Conservation (phyloP, 1,284 basidiomycete species). For the Xerocomus minutiporus region DNA sequence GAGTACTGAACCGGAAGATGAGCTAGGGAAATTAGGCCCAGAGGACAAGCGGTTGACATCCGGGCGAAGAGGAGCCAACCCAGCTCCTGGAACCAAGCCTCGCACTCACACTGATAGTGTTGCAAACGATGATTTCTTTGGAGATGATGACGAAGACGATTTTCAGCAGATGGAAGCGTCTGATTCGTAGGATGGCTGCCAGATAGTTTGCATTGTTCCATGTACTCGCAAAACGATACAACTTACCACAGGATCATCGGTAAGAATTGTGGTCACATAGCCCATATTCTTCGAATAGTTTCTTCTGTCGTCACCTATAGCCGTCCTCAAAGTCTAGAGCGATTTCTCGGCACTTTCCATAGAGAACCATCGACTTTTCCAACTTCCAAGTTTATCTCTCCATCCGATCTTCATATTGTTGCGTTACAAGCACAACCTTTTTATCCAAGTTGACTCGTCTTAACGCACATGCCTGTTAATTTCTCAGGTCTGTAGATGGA, state of each 20-base stretch:
- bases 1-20: constrained; percentile 57
- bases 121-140: constrained; percentile 48
- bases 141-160: constrained; percentile 34
- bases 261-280: no score
- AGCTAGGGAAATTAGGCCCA: constrained; percentile 22
- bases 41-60: constrained; percentile 14
- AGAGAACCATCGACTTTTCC: no score
- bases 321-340: neutral
- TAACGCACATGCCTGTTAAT: no score
- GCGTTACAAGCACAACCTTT: no score
- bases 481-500: no score
- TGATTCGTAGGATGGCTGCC: constrained; percentile 5
- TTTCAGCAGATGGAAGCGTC: constrained; percentile 16
- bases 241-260: neutral
- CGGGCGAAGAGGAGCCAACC: neutral
- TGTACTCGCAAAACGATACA: constrained; percentile 3
- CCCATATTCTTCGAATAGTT: neutral
- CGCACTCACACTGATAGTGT: constrained; percentile 17
- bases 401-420: neutral
- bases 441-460: no score
- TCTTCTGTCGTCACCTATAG: neutral
- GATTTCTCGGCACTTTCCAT: no score
- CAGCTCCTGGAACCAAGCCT: constrained; percentile 5
- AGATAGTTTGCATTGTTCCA: neutral
- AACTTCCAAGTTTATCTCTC: no score